Percentiles rank a stretch among this genome's conserved stretches.
phyloP scores from a whole-genome alignment of 1,139 yeast species.

The Geotrichum klebahnii region DNA sequence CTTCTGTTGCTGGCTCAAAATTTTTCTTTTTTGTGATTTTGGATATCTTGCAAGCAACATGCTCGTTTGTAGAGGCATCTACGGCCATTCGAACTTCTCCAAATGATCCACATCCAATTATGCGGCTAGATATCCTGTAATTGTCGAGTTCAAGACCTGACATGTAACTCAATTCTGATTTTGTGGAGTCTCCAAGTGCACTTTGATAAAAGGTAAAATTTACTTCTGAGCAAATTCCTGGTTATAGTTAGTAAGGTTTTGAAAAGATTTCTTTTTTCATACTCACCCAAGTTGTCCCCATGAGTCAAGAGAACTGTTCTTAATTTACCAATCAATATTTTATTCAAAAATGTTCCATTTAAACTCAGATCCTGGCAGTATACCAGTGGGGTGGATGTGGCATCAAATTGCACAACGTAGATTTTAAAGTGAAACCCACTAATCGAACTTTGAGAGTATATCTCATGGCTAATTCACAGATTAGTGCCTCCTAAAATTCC shows the following conservation, averaged over 20 bases:
- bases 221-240: slow-evolving; percentile 40
- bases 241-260: not conserved
- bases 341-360: slow-evolving; percentile 53
- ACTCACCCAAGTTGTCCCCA: slow-evolving; percentile 43
- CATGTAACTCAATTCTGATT: slow-evolving; percentile 27
- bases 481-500: not conserved
- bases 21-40: slow-evolving; percentile 18
- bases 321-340: slow-evolving; percentile 37
- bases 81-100: slow-evolving; percentile 46
- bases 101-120: slow-evolving; percentile 59
- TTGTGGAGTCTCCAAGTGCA: slow-evolving; percentile 23
- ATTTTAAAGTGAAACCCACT: slow-evolving; percentile 47
- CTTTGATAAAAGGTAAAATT: slow-evolving; percentile 31
- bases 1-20: slow-evolving; percentile 27
- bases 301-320: slow-evolving; percentile 43
- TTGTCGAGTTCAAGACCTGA: slow-evolving; percentile 29
- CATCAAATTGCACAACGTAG: slow-evolving; percentile 53
- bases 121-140: slow-evolving; percentile 46
- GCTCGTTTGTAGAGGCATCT: slow-evolving; percentile 23
- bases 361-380: slow-evolving; percentile 53
- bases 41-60: slow-evolving; percentile 33
- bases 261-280: not conserved
- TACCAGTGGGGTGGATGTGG: slow-evolving; percentile 45
- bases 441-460: slow-evolving; percentile 38
- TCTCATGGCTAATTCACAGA: slow-evolving; percentile 30